Percentiles rank a stretch among this genome's conserved stretches.
Evolutionary conservation across 129 eudicot species (phyloP).

Genomic region (Logfia minima): DNA sequence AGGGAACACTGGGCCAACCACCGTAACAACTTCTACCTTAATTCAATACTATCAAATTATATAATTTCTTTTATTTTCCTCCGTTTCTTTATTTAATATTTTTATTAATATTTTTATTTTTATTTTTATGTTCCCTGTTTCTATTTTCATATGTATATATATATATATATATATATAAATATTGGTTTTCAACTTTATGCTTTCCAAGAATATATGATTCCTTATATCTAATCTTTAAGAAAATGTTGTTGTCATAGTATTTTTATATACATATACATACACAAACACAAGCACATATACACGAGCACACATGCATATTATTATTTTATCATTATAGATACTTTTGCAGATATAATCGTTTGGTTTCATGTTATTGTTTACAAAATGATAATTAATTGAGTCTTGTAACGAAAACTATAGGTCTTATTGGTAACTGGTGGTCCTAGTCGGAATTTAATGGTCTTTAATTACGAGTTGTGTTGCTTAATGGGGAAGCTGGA

Average conservation of each 20-base stretch:
- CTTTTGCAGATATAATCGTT: no score
- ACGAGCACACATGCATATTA: neutral
- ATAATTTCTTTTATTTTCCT: neutral
- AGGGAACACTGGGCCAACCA: slow-evolving; percentile 46
- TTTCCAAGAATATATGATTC: slow-evolving; percentile 13
- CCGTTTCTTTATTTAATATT: neutral
- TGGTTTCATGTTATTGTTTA: no score
- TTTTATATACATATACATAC: no score
- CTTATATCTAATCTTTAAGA: slow-evolving; percentile 18
- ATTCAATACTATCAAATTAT: slow-evolving; percentile 16
- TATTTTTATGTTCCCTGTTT: neutral
- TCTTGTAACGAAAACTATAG: no score
- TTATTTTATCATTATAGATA: no score
- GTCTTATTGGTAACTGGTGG: no score
- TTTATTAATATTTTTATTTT: no score
- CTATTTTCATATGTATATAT: slow-evolving; percentile 23
- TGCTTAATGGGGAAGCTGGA: no score
- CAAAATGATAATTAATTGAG: no score
- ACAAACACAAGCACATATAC: neutral
- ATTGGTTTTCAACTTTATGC: slow-evolving; percentile 23
- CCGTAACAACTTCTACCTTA: slow-evolving; percentile 33
- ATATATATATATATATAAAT: no score
- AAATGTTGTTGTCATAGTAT: slow-evolving; percentile 25
- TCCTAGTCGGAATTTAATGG: no score
- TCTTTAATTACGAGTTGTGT: no score